Evolutionary conservation across 768 basidiomycete genomes (phyloP).

Genomic region (Termitomyces eurrhizus): DNA sequence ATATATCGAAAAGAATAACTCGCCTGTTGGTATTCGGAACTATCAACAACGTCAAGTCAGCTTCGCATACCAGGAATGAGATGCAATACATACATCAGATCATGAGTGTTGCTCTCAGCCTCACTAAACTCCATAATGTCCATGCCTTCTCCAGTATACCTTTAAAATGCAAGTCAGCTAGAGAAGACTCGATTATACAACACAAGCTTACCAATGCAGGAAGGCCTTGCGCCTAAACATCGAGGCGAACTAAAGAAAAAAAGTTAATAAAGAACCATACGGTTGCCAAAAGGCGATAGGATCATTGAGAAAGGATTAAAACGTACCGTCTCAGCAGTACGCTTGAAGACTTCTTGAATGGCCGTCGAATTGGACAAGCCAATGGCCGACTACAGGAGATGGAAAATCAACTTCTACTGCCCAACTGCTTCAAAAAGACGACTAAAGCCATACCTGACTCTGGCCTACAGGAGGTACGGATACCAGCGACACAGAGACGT

Average conservation of each 20-base stretch:
- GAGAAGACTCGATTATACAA: neutral
- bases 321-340: slow-evolving; percentile 58
- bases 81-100: slow-evolving; percentile 70
- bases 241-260: slow-evolving; percentile 49
- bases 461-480: slow-evolving; percentile 83
- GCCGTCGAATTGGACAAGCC: slow-evolving; percentile 77
- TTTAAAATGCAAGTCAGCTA: slow-evolving; percentile 13
- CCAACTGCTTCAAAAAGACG: neutral
- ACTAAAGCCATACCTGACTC: slow-evolving; percentile 43
- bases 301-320: neutral
- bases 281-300: neutral
- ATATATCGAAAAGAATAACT: slow-evolving; percentile 5
- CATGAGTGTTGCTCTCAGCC: slow-evolving; percentile 78
- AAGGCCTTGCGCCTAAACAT: slow-evolving; percentile 88
- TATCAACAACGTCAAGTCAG: slow-evolving; percentile 19
- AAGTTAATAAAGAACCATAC: slow-evolving; percentile 2
- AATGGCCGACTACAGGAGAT: slow-evolving; percentile 50
- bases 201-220: slow-evolving; percentile 62
- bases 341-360: slow-evolving; percentile 83
- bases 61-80: neutral
- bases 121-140: slow-evolving; percentile 83
- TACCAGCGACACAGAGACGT: slow-evolving; percentile 80
- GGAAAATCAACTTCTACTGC: neutral
- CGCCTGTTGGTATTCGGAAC: slow-evolving; percentile 89
- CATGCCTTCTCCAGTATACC: slow-evolving; percentile 90